Conservation (phyloP, 306 rosid genomes). For the Inga laurina region DNA sequence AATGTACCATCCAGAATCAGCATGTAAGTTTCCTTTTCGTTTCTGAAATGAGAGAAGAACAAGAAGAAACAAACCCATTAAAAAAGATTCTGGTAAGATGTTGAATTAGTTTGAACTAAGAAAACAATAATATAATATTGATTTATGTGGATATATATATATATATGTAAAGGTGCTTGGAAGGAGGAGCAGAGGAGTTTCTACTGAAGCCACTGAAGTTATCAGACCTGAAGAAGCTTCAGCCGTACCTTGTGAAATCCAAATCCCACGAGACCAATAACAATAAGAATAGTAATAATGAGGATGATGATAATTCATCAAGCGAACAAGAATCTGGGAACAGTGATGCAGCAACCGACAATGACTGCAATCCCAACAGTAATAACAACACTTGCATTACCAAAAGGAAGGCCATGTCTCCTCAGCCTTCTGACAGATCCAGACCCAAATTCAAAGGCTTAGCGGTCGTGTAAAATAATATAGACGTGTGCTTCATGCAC, state of each 20-base stretch:
- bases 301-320: slow-evolving; percentile 26
- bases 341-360: slow-evolving; percentile 28
- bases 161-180: slow-evolving; percentile 66
- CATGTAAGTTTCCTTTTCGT: slow-evolving; percentile 50
- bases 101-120: not conserved
- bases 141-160: not conserved
- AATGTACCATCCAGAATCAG: slow-evolving; percentile 87
- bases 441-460: slow-evolving; percentile 62
- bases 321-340: slow-evolving; percentile 29
- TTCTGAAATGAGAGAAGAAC: not conserved
- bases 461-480: slow-evolving; percentile 31
- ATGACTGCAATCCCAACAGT: slow-evolving; percentile 15
- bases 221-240: slow-evolving; percentile 84
- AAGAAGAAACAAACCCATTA: not conserved
- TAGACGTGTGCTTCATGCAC: not conserved
- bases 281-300: slow-evolving; percentile 19
- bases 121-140: not conserved
- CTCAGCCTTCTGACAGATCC: slow-evolving; percentile 64
- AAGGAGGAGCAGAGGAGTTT: slow-evolving; percentile 93
- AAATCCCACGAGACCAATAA: slow-evolving; percentile 38
- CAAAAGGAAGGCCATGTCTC: slow-evolving; percentile 65
- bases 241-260: slow-evolving; percentile 61
- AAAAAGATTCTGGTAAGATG: not conserved
- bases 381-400: slow-evolving; percentile 28
- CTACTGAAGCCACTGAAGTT: slow-evolving; percentile 84